Evolutionary conservation across 306 rosid species (phyloP).

Genomic region (Vicia faba): DNA sequence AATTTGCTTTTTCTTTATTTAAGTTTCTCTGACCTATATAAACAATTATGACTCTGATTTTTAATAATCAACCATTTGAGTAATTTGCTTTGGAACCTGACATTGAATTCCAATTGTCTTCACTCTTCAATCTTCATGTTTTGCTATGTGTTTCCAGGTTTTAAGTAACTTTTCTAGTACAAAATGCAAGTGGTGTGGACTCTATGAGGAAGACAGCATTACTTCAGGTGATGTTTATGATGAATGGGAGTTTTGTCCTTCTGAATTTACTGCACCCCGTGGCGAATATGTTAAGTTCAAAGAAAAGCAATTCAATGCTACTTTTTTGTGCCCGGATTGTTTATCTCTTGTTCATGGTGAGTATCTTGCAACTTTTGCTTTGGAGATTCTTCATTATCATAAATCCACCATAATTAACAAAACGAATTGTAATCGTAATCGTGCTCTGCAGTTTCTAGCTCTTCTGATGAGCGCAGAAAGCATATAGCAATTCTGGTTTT

Average conservation of each 20-base stretch:
- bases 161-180: conserved; percentile 55
- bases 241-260: conserved; percentile 96
- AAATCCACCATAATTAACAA: conserved; percentile 22
- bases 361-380: conserved; percentile 37
- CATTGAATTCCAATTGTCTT: no score
- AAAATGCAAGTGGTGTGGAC: conserved; percentile 92
- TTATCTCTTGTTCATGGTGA: conserved; percentile 51
- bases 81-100: conserved; percentile 26
- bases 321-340: conserved; percentile 69
- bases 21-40: no score
- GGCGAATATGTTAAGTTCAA: conserved; percentile 61
- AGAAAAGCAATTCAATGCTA: conserved; percentile 70
- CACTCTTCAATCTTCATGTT: neutral
- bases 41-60: no score
- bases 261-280: conserved; percentile 56
- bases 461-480: conserved; percentile 45
- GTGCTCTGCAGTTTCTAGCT: conserved; percentile 52
- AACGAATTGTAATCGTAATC: conserved; percentile 16
- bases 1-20: neutral
- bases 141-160: conserved; percentile 59
- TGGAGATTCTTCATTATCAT: neutral
- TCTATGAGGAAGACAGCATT: conserved; percentile 72
- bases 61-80: neutral
- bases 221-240: conserved; percentile 64
- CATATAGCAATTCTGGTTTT: conserved; percentile 49